Conservation (phyloP, 306 rosid species). For the Vachellia pachyceras region DNA sequence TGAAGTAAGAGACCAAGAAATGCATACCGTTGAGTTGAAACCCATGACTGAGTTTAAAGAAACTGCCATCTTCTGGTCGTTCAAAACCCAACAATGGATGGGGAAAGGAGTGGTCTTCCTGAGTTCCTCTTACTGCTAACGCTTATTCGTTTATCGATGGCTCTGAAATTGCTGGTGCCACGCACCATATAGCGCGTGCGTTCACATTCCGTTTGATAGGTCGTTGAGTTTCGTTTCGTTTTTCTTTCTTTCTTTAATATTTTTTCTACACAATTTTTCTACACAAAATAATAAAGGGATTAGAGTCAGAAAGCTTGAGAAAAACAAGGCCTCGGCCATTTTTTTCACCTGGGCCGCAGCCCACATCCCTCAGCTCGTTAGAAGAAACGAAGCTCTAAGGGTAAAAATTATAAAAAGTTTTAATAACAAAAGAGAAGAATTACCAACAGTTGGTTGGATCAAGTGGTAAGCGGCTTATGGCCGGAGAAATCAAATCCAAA, state of each 20-base stretch:
- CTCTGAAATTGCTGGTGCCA: constrained; percentile 5
- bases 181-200: neutral
- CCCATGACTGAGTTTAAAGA: constrained; percentile 52
- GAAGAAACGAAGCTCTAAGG: too few species aligned
- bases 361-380: too few species aligned
- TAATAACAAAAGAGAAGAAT: too few species aligned
- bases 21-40: constrained; percentile 61
- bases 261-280: too few species aligned
- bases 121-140: neutral
- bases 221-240: too few species aligned
- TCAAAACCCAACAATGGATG: constrained; percentile 50
- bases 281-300: too few species aligned
- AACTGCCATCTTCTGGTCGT: constrained; percentile 52
- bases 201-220: neutral
- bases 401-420: too few species aligned
- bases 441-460: too few species aligned
- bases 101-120: constrained; percentile 18
- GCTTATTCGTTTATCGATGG: neutral
- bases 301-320: neutral
- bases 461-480: too few species aligned
- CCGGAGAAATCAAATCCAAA: too few species aligned
- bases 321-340: too few species aligned
- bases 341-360: neutral
- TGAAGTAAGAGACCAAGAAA: neutral
- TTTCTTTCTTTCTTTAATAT: too few species aligned